phyloP scores from a whole-genome alignment of 306 rosid species.

The Glycine tomentella region DNA sequence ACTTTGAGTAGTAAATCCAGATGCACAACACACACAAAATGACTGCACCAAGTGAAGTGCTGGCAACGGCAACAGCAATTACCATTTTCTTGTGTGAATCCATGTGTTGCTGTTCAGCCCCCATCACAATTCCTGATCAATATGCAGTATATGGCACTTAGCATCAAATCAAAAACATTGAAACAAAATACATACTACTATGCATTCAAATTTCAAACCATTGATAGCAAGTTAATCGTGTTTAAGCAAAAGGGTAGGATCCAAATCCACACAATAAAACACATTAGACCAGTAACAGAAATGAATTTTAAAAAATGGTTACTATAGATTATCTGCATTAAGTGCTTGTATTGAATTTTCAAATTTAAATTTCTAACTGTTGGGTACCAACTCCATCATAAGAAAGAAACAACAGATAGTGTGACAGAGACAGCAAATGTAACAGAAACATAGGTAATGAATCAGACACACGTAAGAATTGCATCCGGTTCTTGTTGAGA shows the following conservation, averaged over 20 bases:
- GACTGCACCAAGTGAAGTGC: constrained; percentile 58
- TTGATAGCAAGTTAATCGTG: constrained; percentile 15
- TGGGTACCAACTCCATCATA: constrained; percentile 13
- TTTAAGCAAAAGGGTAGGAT: constrained; percentile 39
- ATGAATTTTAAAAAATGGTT: not conserved
- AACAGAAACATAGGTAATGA: not conserved
- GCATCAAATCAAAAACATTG: not conserved
- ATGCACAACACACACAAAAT: constrained; percentile 54
- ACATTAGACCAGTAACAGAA: not conserved
- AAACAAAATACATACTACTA: not conserved
- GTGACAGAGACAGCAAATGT: not conserved
- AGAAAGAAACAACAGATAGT: too few relatives aligned
- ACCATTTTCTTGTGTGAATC: constrained; percentile 68
- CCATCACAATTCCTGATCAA: constrained; percentile 60
- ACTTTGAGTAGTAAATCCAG: constrained; percentile 65
- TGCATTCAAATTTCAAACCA: constrained; percentile 26
- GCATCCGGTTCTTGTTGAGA: not conserved
- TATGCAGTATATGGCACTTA: not conserved
- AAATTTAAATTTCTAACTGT: constrained; percentile 55
- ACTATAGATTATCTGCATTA: constrained; percentile 32
- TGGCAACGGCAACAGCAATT: constrained; percentile 55
- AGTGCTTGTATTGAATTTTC: constrained; percentile 48
- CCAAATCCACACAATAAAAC: constrained; percentile 16
- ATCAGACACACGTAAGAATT: not conserved
- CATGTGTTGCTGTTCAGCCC: constrained; percentile 49